Conservation (phyloP, 257 asterid species). For the Solanum habrochaites region DNA sequence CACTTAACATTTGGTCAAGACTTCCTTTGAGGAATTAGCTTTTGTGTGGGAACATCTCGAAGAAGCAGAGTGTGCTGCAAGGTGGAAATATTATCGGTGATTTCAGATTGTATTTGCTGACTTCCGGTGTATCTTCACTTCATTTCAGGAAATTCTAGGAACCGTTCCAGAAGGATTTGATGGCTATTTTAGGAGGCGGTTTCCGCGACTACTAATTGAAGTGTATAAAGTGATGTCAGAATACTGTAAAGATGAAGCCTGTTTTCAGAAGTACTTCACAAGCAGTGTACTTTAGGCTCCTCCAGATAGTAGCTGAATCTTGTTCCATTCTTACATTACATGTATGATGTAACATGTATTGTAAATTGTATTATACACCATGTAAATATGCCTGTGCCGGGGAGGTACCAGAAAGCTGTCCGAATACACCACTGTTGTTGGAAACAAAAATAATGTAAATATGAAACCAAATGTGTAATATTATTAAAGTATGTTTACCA, state of each 20-base stretch:
- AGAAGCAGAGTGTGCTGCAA: not conserved
- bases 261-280: slow-evolving; percentile 57
- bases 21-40: not conserved
- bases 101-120: not conserved
- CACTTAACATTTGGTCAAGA: not conserved
- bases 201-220: slow-evolving; percentile 65
- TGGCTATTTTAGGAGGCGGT: slow-evolving; percentile 60
- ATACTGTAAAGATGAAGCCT: slow-evolving; percentile 49
- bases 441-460: not conserved
- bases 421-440: not conserved
- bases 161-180: slow-evolving; percentile 84
- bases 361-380: not conserved
- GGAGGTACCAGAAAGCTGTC: not conserved
- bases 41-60: not conserved
- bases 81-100: not conserved
- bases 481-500: not conserved
- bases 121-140: not conserved
- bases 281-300: slow-evolving; percentile 6
- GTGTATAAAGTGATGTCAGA: slow-evolving; percentile 59
- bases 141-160: slow-evolving; percentile 60
- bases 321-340: not conserved
- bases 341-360: not conserved
- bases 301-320: not conserved
- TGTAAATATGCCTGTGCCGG: not conserved
- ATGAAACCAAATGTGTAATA: not conserved